These are phyloP conservation scores for Calonectria montana DNA, from an alignment of 2,329 filamentous ascomycete genomes.

Conservation along the genomic window DNA sequence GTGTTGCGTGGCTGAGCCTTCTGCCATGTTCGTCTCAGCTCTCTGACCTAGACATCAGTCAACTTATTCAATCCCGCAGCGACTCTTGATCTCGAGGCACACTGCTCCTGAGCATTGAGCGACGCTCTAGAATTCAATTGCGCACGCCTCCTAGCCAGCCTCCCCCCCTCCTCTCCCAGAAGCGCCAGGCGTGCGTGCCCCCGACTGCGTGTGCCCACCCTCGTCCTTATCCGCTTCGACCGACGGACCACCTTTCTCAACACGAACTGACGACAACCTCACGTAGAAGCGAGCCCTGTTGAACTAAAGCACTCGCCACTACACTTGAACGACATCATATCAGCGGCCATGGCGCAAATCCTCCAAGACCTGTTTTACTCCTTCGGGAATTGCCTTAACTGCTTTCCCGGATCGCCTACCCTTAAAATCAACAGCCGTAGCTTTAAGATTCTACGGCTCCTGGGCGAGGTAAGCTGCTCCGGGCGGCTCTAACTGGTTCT, in stretches of 20 bases:
- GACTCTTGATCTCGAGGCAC: background rate
- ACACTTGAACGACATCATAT: background rate
- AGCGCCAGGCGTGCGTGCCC: background rate
- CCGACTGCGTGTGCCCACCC: background rate
- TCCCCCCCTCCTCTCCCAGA: background rate
- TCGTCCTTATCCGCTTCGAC: background rate
- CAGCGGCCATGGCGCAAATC: conserved; percentile 77
- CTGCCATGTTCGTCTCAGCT: conserved; percentile 14
- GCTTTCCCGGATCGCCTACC: conserved; percentile 93
- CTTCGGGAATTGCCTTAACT: conserved; percentile 93
- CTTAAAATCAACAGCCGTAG: conserved; percentile 94
- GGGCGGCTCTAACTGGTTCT: background rate
- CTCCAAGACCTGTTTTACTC: conserved; percentile 91
- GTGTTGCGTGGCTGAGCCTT: conserved; percentile 30
- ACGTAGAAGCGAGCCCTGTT: background rate
- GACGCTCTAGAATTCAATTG: conserved; percentile 11
- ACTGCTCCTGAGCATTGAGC: background rate
- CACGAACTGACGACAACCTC: conserved; percentile 8
- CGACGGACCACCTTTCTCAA: background rate
- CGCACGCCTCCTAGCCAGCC: background rate
- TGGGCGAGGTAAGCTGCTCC: conserved; percentile 82
- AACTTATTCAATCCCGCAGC: background rate
- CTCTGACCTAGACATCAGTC: background rate
- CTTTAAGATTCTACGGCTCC: conserved; percentile 94
- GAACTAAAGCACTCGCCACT: background rate